Base-by-base conservation (phyloP, 2,329 filamentous ascomycete species). In the Metarhizium album region DNA sequence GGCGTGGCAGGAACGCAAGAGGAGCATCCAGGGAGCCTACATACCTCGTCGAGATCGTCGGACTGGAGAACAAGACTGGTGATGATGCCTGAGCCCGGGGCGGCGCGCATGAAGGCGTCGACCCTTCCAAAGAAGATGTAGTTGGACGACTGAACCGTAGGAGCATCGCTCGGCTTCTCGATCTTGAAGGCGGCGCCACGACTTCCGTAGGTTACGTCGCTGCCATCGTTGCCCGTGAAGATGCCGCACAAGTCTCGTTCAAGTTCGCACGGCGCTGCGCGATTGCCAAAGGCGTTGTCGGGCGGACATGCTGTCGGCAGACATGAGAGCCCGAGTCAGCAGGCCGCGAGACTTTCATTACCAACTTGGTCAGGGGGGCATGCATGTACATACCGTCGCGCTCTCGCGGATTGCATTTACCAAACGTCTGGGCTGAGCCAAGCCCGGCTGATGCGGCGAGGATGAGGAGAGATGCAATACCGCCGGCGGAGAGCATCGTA, bases 121-220 rank as follows among this genome's bases (percentile, higher is more conserved):
- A 89, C 79, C 55, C 79, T 80, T 45, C 87, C 87, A 60, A 90
- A 93, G 84, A 93, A 90, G 64, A 93, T 86, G 71, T 90, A 90
- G 74, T 85, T 89, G 57, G 83, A 75, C 8, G 76, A 75, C 59
- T 74, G 76, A 64, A 88, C 87, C 13, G 80, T 82, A 16, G 84
- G 78, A 42, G 72, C 74, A 42, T 82, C 76, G 31, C 67, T 69
- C 29, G 72, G 68, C 6, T 77, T 66, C 0, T 73, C 75, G 64
- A 89, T 89, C 53, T 79, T 78, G 61, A 68, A 64, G 48, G 59
- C 54, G 38, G 64, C 66, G 8, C 68, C 68, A 4, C 59, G 52
- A 23, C 54, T 48, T 8, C 54, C 53, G 48, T 65, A 65, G 1
- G 56, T 53, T 22, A 65, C 2, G 53, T 42, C 22, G 60, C n/a